Evolutionary conservation across 768 basidiomycete species (phyloP).

Genomic region (Boletus pseudo-olivaceus): DNA sequence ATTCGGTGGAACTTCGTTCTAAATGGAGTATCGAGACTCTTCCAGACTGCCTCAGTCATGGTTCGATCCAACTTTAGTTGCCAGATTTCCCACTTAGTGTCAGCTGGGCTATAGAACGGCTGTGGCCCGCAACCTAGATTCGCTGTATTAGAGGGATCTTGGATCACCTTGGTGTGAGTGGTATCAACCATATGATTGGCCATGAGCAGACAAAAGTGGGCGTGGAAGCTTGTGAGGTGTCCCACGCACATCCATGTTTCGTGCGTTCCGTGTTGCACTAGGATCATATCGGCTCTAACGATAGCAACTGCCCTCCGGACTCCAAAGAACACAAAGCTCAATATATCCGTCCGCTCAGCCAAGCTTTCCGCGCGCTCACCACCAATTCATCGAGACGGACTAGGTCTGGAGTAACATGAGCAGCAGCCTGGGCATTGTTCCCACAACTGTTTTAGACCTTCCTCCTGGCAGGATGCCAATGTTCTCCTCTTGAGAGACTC

Average conservation of each 20-base stretch:
- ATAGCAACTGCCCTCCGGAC: background rate
- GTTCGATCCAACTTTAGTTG: background rate
- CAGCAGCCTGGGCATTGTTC: background rate
- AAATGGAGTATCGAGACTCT: conserved; percentile 74
- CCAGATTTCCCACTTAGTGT: background rate
- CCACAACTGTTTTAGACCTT: background rate
- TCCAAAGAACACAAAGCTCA: background rate
- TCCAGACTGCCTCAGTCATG: background rate
- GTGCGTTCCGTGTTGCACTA: background rate
- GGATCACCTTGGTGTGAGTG: background rate
- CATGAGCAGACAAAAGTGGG: too few species aligned
- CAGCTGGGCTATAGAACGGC: background rate
- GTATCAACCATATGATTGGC: background rate
- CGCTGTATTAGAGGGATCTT: background rate
- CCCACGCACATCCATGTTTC: background rate
- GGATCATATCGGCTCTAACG: background rate
- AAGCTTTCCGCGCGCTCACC: too few species aligned
- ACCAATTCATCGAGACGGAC: background rate
- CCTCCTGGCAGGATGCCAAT: too few species aligned
- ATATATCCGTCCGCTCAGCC: background rate
- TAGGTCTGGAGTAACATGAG: background rate
- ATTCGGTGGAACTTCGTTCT: conserved; percentile 54
- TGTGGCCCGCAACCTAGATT: background rate
- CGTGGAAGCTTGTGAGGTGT: background rate
- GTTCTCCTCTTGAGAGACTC: background rate